phyloP scores from a whole-genome alignment of 192 early-diverging fungal genomes.

The Coemansia reversa region DNA sequence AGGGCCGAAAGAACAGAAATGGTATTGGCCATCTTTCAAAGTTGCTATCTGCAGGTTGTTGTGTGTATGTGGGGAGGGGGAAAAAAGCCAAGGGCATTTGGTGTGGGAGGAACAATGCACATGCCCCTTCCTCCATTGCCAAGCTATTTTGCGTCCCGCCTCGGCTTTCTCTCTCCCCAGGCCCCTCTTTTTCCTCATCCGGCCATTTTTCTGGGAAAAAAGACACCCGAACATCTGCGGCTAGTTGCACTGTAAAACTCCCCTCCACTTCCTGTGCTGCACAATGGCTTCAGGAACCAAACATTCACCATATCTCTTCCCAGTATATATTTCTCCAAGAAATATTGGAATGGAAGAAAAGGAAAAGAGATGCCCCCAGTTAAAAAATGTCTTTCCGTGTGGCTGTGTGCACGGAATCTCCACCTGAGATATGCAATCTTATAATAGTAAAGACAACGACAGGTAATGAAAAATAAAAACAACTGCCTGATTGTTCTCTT shows the following conservation, averaged over 20 bases:
- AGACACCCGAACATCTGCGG: not conserved
- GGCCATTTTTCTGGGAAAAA: not conserved
- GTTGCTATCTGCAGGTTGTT: not conserved
- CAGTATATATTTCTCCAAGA: not conserved
- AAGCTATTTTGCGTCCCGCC: not conserved
- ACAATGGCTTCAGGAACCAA: not conserved
- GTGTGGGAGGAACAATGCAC: not conserved
- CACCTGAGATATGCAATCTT: not conserved
- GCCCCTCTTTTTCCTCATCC: not conserved
- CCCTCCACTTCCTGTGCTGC: not conserved
- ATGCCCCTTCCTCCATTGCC: not conserved
- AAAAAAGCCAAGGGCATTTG: slow-evolving; percentile 1
- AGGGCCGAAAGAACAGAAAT: slow-evolving; percentile 6
- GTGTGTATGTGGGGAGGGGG: slow-evolving; percentile 2
- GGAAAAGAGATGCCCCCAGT: not conserved
- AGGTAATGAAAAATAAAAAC: not conserved
- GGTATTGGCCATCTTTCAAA: not conserved
- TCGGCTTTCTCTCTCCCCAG: not conserved
- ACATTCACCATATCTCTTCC: not conserved
- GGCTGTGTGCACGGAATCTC: not conserved
- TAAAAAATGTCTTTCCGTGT: not conserved
- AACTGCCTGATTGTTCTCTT: not conserved
- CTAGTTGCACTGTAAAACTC: not conserved
- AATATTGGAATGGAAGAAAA: not conserved
- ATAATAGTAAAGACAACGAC: not conserved